phyloP scores from a whole-genome alignment of 768 basidiomycete species.

The Cantharellus anzutake region DNA sequence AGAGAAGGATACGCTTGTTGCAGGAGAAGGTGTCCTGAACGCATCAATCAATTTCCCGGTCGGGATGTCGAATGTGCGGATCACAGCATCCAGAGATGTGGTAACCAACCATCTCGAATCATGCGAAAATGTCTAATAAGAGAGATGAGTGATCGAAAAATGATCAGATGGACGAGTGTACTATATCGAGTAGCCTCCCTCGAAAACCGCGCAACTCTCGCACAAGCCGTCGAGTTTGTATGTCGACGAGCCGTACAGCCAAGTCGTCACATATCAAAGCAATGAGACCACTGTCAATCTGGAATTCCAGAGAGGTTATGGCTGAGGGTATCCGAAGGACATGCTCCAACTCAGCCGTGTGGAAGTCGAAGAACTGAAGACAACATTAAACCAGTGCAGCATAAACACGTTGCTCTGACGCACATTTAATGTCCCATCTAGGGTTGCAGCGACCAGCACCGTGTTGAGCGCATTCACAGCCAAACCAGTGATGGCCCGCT shows the following conservation, averaged over 20 bases:
- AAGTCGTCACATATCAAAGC: conserved; percentile 76
- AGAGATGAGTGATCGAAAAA: neutral
- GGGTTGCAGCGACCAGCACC: conserved; percentile 60
- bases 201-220: conserved; percentile 75
- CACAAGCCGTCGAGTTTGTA: conserved; percentile 75
- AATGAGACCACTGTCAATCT: conserved; percentile 71
- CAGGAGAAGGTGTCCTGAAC: conserved; percentile 71
- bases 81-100: conserved; percentile 74
- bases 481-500: conserved; percentile 56
- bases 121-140: conserved; percentile 67
- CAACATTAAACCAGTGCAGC: neutral
- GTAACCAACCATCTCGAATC: conserved; percentile 89
- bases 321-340: conserved; percentile 49
- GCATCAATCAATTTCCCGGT: conserved; percentile 84
- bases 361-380: conserved; percentile 88
- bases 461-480: conserved; percentile 75
- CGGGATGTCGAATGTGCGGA: conserved; percentile 91
- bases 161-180: conserved; percentile 20
- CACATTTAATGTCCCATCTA: conserved; percentile 81
- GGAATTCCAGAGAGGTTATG: conserved; percentile 49
- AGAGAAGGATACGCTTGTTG: conserved; percentile 82
- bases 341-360: conserved; percentile 54
- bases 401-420: conserved; percentile 14
- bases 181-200: conserved; percentile 76
- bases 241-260: conserved; percentile 68